These are phyloP conservation scores for Colletotrichum higginsianum DNA, from an alignment of 2,329 filamentous ascomycete species.

Conservation along the genomic window DNA sequence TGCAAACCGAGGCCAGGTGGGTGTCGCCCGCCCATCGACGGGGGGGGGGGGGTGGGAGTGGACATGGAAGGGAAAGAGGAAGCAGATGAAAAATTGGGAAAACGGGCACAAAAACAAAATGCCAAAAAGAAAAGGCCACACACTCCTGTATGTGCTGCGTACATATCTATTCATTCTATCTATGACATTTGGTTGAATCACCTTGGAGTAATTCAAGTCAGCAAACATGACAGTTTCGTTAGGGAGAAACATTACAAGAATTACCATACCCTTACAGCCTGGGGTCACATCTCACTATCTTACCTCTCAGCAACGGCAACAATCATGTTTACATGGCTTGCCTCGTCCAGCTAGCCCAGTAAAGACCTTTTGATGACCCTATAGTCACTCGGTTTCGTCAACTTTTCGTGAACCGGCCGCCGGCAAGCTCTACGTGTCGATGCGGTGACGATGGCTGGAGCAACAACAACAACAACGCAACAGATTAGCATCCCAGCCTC, in stretches of 20 bases:
- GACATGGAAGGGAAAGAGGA: constrained; percentile 6
- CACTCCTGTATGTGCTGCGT: neutral
- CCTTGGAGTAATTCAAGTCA: neutral
- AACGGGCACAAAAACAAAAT: constrained; percentile 26
- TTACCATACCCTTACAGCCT: too few relatives aligned
- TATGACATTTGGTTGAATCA: neutral
- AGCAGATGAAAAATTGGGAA: constrained; percentile 29
- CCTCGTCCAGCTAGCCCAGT: neutral
- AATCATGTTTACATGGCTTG: neutral
- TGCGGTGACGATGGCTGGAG: constrained; percentile 30
- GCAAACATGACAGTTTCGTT: too few relatives aligned
- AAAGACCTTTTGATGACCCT: neutral
- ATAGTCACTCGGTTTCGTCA: constrained; percentile 7
- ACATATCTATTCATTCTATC: too few relatives aligned
- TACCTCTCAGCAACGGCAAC: neutral
- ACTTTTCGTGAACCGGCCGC: neutral
- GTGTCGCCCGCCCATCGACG: neutral
- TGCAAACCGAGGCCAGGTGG: constrained; percentile 25
- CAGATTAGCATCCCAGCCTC: constrained; percentile 24
- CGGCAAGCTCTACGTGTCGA: neutral
- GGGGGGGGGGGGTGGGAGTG: constrained; percentile 3
- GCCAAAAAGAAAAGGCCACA: constrained; percentile 13
- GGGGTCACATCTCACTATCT: neutral
- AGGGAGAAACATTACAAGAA: too few relatives aligned
- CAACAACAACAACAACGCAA: constrained; percentile 8